Evolutionary conservation across 2,329 filamentous ascomycete genomes (phyloP).

Genomic region (Aureobasidium sp.): DNA sequence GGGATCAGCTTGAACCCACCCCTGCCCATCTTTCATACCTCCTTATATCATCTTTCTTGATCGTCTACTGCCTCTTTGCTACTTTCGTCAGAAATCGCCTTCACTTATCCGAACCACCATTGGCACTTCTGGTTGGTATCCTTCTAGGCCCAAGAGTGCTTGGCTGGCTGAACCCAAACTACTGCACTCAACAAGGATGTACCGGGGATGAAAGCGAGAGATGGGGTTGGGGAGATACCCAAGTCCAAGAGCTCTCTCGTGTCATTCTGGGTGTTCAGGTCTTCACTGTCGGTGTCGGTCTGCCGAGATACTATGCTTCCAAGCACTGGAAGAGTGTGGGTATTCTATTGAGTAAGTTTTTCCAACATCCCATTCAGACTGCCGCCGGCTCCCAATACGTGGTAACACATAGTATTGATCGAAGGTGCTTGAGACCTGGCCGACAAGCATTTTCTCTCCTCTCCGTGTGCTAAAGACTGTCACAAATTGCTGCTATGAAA

Average conservation of each 20-base stretch:
- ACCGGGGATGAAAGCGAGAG: conserved; percentile 16
- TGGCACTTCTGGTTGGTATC: conserved; percentile 39
- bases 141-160: conserved; percentile 34
- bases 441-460: background rate
- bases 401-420: background rate
- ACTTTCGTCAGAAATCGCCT: conserved; percentile 39
- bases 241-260: conserved; percentile 34
- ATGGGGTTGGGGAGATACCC: conserved; percentile 36
- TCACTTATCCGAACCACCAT: conserved; percentile 40
- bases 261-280: conserved; percentile 39
- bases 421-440: background rate
- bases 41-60: conserved; percentile 36
- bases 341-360: conserved; percentile 31
- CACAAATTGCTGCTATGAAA: too few species aligned
- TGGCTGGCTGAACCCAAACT: conserved; percentile 32
- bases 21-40: conserved; percentile 39
- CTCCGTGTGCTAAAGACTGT: too few species aligned
- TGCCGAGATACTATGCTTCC: conserved; percentile 38
- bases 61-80: conserved; percentile 39
- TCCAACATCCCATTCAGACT: background rate
- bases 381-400: background rate
- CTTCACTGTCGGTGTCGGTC: conserved; percentile 29
- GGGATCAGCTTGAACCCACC: conserved; percentile 39
- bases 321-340: conserved; percentile 44
- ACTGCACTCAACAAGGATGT: conserved; percentile 26